Conservation (phyloP, 78 protist genomes). For the Dictyostelium citrinum region DNA sequence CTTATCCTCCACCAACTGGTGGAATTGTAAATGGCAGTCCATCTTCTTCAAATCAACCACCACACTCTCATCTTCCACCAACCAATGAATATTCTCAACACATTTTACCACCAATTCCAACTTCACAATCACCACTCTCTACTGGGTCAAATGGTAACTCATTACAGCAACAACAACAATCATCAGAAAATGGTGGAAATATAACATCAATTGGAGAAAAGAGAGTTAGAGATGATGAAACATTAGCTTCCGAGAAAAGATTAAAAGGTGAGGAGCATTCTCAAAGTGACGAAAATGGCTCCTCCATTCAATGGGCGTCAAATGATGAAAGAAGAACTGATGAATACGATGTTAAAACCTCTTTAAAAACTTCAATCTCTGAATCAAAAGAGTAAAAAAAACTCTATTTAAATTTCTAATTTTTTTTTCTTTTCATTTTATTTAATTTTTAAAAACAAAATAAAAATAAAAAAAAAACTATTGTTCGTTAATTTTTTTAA, state of each 20-base stretch:
- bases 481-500: neutral
- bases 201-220: neutral
- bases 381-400: neutral
- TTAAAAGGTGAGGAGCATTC: neutral
- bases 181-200: neutral
- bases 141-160: neutral
- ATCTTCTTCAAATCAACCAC: neutral
- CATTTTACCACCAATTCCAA: neutral
- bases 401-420: neutral
- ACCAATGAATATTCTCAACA: neutral
- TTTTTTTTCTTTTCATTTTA: neutral
- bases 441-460: neutral
- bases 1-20: neutral
- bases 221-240: conserved; percentile 8
- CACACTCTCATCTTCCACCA: neutral
- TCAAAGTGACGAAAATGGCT: neutral
- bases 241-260: neutral
- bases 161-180: neutral
- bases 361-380: conserved; percentile 2
- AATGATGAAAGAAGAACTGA: conserved; percentile 32
- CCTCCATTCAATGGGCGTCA: conserved; percentile 70
- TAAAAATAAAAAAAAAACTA: neutral
- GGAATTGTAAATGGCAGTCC: neutral
- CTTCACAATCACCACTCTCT: neutral
- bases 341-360: conserved; percentile 32